phyloP scores from a whole-genome alignment of 2,329 filamentous ascomycete genomes.

The Alternaria gaisen region DNA sequence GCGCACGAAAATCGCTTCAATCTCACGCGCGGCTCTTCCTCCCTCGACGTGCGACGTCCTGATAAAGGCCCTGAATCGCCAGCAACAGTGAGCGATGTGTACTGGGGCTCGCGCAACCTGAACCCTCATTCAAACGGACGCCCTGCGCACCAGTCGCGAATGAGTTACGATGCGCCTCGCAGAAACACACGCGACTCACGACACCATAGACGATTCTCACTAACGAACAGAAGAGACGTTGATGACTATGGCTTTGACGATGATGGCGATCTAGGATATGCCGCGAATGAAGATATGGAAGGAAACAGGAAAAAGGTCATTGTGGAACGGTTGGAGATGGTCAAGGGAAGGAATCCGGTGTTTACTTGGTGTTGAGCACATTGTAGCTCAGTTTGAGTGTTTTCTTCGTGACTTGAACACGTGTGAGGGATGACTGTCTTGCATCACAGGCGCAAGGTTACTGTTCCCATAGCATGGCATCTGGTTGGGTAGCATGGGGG shows the following conservation, averaged over 20 bases:
- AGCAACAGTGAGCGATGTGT: slow-evolving; percentile 45
- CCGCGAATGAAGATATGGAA: slow-evolving; percentile 92
- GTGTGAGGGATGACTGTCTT: slow-evolving; percentile 1
- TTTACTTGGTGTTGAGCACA: slow-evolving; percentile 87
- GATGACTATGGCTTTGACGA: slow-evolving; percentile 62
- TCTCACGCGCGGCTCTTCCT: slow-evolving; percentile 56
- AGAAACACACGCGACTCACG: slow-evolving; percentile 41
- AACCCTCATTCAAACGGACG: slow-evolving; percentile 28
- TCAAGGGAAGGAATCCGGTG: slow-evolving; percentile 93
- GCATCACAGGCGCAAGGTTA: slow-evolving; percentile 14
- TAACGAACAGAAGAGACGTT: slow-evolving; percentile 64
- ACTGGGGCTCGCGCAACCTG: slow-evolving; percentile 35
- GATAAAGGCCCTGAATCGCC: slow-evolving; percentile 41
- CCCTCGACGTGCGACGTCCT: slow-evolving; percentile 48
- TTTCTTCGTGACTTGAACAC: not conserved
- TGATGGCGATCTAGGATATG: slow-evolving; percentile 93
- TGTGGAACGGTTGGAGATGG: slow-evolving; percentile 92
- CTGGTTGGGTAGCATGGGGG: slow-evolving; percentile 11
- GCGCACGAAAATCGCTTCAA: slow-evolving; percentile 58
- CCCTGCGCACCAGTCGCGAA: slow-evolving; percentile 45
- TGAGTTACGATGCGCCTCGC: slow-evolving; percentile 55
- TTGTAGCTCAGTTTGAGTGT: not conserved
- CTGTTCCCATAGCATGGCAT: not conserved
- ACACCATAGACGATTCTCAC: slow-evolving; percentile 55
- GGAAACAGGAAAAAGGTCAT: slow-evolving; percentile 92